Percentiles rank a stretch among this genome's conserved stretches.
These are phyloP conservation scores for Stachybotrys elegans DNA, from an alignment of 2,329 filamentous ascomycete genomes.

Conservation along the genomic window DNA sequence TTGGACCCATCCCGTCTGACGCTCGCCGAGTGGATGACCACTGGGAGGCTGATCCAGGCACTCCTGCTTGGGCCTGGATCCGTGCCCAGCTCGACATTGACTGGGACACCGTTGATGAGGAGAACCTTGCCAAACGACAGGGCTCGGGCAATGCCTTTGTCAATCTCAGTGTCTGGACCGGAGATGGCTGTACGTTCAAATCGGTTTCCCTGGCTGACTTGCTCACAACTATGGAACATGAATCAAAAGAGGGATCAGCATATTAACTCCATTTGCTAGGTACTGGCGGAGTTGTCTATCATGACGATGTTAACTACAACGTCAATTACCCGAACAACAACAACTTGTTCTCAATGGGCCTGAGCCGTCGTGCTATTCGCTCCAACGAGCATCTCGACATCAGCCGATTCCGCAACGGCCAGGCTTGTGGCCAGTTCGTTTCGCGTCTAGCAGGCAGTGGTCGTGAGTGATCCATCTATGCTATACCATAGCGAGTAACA, in stretches of 20 bases:
- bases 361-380: conserved; percentile 12
- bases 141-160: background rate
- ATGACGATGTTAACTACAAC: conserved; percentile 12
- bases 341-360: conserved; percentile 13
- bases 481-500: too few relatives aligned
- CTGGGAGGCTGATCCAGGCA: conserved; percentile 8
- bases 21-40: background rate
- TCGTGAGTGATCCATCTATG: too few relatives aligned
- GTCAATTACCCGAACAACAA: conserved; percentile 5
- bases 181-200: conserved; percentile 2
- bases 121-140: conserved; percentile 9
- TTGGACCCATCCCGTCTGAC: background rate
- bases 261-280: conserved; percentile 1
- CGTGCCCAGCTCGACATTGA: conserved; percentile 13
- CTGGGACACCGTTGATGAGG: background rate
- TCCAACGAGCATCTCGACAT: conserved; percentile 14
- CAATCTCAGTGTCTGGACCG: conserved; percentile 4
- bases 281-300: conserved; percentile 10
- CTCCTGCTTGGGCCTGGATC: conserved; percentile 14
- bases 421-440: conserved; percentile 10
- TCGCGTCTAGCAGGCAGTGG: too few relatives aligned
- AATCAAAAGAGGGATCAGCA: background rate
- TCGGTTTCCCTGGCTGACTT: background rate
- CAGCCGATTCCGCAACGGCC: conserved; percentile 8
- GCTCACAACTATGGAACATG: background rate